Evolutionary conservation across 2,329 filamentous ascomycete genomes (phyloP).

Genomic region (Fusarium miscanthi): DNA sequence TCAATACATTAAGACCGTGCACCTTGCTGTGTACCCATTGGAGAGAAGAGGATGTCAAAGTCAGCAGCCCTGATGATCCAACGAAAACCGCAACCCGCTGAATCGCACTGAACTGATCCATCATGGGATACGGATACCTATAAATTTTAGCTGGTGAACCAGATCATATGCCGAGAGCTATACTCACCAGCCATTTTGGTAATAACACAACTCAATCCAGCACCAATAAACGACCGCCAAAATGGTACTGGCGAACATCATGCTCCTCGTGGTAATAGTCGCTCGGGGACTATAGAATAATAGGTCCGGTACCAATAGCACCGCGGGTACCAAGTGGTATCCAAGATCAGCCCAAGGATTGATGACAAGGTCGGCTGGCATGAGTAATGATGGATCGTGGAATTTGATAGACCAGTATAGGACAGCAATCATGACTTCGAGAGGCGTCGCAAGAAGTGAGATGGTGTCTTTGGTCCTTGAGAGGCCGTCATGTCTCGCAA

Average conservation of each 20-base stretch:
- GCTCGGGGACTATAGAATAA: background rate
- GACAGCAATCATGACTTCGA: constrained; percentile 11
- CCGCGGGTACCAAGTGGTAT: background rate
- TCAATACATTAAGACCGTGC: background rate
- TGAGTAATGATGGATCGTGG: constrained; percentile 5
- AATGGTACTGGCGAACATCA: constrained; percentile 5
- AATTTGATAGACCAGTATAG: constrained; percentile 15
- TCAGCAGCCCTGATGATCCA: constrained; percentile 3
- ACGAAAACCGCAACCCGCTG: constrained; percentile 10
- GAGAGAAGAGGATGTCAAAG: background rate
- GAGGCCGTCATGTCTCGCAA: background rate
- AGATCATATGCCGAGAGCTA: background rate
- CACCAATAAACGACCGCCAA: constrained; percentile 8
- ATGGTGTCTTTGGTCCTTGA: background rate
- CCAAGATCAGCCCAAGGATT: constrained; percentile 6
- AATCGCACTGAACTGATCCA: constrained; percentile 1
- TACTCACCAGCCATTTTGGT: constrained; percentile 12
- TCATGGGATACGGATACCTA: constrained; percentile 19
- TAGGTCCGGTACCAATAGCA: background rate
- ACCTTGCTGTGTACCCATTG: background rate
- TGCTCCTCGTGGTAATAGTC: background rate
- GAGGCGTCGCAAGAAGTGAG: background rate
- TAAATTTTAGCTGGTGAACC: background rate
- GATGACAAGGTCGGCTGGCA: constrained; percentile 12
- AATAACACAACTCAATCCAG: constrained; percentile 16